Percentiles rank a stretch among this genome's conserved stretches.
These are phyloP conservation scores for Pulveroboletus sp. DNA, from an alignment of 768 basidiomycete genomes.

Conservation along the genomic window DNA sequence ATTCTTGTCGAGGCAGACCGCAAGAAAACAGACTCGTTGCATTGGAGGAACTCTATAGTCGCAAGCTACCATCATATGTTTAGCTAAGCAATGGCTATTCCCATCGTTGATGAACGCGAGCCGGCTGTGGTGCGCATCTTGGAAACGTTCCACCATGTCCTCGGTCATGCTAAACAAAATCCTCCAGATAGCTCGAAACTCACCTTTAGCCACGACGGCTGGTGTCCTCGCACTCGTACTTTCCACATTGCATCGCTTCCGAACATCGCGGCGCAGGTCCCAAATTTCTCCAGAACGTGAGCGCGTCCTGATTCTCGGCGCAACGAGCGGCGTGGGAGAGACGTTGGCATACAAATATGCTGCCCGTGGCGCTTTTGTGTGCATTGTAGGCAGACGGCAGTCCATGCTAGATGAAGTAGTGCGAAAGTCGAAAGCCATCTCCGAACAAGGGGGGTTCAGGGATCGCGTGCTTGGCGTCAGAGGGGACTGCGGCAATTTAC, in stretches of 20 bases:
- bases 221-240: slow-evolving; percentile 16
- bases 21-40: too few relatives aligned
- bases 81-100: too few relatives aligned
- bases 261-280: slow-evolving; percentile 27
- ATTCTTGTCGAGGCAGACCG: too few relatives aligned
- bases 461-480: slow-evolving; percentile 45
- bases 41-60: too few relatives aligned
- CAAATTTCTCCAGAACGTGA: slow-evolving; percentile 49
- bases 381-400: slow-evolving; percentile 67
- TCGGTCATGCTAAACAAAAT: slow-evolving; percentile 6
- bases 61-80: too few relatives aligned
- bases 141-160: slow-evolving; percentile 1
- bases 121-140: too few relatives aligned
- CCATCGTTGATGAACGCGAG: too few relatives aligned
- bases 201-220: slow-evolving; percentile 6
- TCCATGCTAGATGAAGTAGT: slow-evolving; percentile 55
- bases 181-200: slow-evolving; percentile 1
- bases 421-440: slow-evolving; percentile 49
- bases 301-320: slow-evolving; percentile 79
- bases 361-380: slow-evolving; percentile 69
- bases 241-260: slow-evolving; percentile 17
- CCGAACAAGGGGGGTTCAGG: slow-evolving; percentile 15
- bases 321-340: slow-evolving; percentile 79
- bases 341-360: slow-evolving; percentile 71
- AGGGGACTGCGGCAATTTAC: slow-evolving; percentile 63